Evolutionary conservation across 176 grass and related monocot genomes (phyloP).

Genomic region (Carex pumila): DNA sequence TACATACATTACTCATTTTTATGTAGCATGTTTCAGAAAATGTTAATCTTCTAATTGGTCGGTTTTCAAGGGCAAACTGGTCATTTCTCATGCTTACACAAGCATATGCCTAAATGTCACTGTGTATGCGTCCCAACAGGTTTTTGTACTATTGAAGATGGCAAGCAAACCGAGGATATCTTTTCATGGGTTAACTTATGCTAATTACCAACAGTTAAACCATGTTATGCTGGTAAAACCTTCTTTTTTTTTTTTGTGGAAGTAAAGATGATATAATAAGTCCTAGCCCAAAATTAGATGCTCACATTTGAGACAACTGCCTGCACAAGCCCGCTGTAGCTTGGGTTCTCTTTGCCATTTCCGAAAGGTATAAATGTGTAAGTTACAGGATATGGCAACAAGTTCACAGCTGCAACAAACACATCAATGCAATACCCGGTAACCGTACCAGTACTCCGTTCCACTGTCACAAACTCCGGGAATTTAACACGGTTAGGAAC

Average conservation of each 20-base stretch:
- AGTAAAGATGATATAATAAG: conserved; percentile 9
- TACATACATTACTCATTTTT: too few relatives aligned
- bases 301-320: conserved; percentile 54
- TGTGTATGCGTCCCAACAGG: too few relatives aligned
- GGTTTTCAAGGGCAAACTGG: too few relatives aligned
- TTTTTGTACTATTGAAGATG: background rate
- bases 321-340: conserved; percentile 41
- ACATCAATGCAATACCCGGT: conserved; percentile 82
- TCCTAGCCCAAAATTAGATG: conserved; percentile 20
- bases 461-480: conserved; percentile 46
- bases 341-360: conserved; percentile 53
- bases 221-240: background rate
- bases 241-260: background rate
- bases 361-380: conserved; percentile 64
- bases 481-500: conserved; percentile 65
- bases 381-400: conserved; percentile 62
- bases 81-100: too few relatives aligned
- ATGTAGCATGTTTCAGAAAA: too few relatives aligned
- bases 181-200: background rate
- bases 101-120: too few relatives aligned
- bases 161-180: background rate
- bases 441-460: conserved; percentile 24
- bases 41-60: too few relatives aligned
- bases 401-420: conserved; percentile 68
- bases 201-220: background rate